A percentile compares a stretch with the other conserved stretches of the same genome.
phyloP scores from a whole-genome alignment of 208 protist genomes.

The Trypanosoma conorhini region DNA sequence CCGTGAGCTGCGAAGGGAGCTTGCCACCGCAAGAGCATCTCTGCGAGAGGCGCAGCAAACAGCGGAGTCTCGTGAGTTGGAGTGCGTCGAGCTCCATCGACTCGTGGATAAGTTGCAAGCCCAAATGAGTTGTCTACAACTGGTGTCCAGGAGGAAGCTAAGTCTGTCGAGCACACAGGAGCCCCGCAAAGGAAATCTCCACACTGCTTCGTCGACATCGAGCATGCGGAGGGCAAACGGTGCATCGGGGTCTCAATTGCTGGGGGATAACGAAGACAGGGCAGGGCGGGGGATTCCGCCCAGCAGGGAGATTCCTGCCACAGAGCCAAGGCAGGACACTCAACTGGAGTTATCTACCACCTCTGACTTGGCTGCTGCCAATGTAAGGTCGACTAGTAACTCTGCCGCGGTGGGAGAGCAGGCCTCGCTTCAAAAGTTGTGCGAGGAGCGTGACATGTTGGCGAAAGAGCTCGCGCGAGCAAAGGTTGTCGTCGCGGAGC shows the following conservation, averaged over 20 bases:
- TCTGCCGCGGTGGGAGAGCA: not conserved
- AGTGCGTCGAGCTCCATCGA: constrained; percentile 46
- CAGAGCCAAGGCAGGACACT: not conserved
- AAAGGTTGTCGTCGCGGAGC: constrained; percentile 57
- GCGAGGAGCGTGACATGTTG: constrained; percentile 32
- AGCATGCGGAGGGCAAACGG: not conserved
- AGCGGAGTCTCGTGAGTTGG: constrained; percentile 32
- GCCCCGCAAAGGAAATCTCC: not conserved
- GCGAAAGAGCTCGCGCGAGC: constrained; percentile 40
- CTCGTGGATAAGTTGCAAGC: constrained; percentile 39
- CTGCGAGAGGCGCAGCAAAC: constrained; percentile 23
- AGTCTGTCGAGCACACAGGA: not conserved
- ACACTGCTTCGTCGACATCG: not conserved
- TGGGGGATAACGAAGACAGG: not conserved
- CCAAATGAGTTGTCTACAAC: constrained; percentile 1
- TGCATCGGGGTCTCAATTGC: not conserved
- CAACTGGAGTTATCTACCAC: not conserved
- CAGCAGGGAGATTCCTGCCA: not conserved
- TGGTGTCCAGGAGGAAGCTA: not conserved
- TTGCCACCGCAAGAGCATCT: constrained; percentile 1
- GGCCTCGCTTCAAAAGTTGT: not conserved
- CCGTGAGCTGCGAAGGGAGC: not conserved
- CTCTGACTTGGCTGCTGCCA: not conserved
- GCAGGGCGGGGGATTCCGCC: not conserved
- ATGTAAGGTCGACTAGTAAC: not conserved